Percentiles rank a stretch among this genome's conserved stretches.
Conservation (phyloP, 352 stramenopile genomes). For the Phytopythium boreale region DNA sequence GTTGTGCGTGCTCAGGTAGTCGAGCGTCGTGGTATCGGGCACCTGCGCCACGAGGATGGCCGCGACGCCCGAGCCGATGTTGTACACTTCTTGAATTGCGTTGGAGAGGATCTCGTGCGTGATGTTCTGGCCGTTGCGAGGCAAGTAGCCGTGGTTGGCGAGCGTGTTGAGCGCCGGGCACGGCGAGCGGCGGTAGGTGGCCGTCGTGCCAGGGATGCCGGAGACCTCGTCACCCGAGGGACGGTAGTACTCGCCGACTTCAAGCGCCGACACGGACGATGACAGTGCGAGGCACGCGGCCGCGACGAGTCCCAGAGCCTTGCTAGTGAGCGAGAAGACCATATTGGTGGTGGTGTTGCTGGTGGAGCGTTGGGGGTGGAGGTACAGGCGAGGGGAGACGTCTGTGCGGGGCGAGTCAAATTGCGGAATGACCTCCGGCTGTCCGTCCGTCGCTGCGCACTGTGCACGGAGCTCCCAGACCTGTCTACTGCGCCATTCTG, state of each 20-base stretch:
- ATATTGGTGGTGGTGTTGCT: neutral
- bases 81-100: constrained; percentile 30
- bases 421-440: constrained; percentile 4
- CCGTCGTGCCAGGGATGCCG: constrained; percentile 20
- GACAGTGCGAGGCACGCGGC: neutral
- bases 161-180: constrained; percentile 49
- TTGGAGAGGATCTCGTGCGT: constrained; percentile 17
- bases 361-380: neutral
- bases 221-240: constrained; percentile 16
- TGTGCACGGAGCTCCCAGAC: no score
- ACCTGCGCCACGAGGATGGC: constrained; percentile 21
- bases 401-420: constrained; percentile 1
- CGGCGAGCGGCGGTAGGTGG: constrained; percentile 25
- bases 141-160: constrained; percentile 45
- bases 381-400: neutral
- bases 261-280: constrained; percentile 5
- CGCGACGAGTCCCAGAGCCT: neutral
- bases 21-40: constrained; percentile 24
- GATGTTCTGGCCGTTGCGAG: constrained; percentile 37
- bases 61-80: constrained; percentile 20
- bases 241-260: constrained; percentile 26
- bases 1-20: constrained; percentile 42
- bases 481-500: neutral
- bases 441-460: no score
- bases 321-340: neutral